Base-by-base conservation (phyloP, 345 rosid species). In the Cardamine chenopodiifolia region DNA sequence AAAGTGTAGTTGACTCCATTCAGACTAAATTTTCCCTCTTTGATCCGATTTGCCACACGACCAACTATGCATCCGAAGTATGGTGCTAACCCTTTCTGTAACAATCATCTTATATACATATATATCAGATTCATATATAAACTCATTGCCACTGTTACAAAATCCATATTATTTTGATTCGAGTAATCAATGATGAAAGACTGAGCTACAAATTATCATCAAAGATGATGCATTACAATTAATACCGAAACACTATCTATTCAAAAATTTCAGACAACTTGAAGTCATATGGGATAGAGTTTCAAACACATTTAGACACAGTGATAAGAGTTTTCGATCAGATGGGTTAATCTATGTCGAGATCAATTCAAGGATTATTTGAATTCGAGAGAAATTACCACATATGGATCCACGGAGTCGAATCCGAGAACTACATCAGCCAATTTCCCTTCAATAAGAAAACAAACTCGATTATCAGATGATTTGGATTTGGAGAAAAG, bases 61-160 rank as follows among this genome's bases (percentile, higher is more conserved):
- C 99, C 97, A 75, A 91, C 97, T 52, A 94, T 91, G 86, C 90
- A 86, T n/a, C 97, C 97, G 37, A 91, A 95, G 80, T 78, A 95
- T 4, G 97, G 96, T 34, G 97, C 86, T 56, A 72, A 79, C 34
- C 96, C 92, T 85, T 87, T 79, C 99, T 95, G 88, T 44, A 23
- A 61, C 59, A 44, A 62, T 32, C 69, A 68, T 5, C 35, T 60
- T 8, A 1, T 17, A 32, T 61, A 34, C 2, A 22, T 25, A 25
- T 31, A 7, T 31, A 31, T 29, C n/a, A 62, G 6, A 62, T 54
- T 60, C 56, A 42, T 23, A 66, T 12, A 56, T 17, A 26, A 12
- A 50, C 28, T 28, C 48, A 58, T 4, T 32, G 34, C 42, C 10
- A 66, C 20, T 57, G 29, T 40, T 13, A 20, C 65, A 69, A 13